Evolutionary conservation across 1,284 basidiomycete genomes (phyloP).

Genomic region (Porogramme epimiltina): DNA sequence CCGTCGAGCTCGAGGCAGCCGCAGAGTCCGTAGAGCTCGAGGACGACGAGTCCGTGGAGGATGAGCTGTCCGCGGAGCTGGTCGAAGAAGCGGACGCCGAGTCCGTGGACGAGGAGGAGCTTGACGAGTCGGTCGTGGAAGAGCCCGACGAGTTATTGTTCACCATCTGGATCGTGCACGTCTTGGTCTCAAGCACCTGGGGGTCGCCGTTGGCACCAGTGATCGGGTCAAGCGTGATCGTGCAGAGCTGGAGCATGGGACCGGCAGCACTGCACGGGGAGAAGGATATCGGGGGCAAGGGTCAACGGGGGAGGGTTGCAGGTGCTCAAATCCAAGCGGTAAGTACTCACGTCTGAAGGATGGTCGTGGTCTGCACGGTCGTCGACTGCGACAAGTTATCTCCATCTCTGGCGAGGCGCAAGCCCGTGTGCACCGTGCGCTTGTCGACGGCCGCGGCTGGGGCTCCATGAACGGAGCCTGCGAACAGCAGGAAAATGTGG

Average conservation of each 20-base stretch:
- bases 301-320: too few species aligned
- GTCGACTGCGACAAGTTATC: conserved; percentile 27
- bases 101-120: conserved; percentile 16
- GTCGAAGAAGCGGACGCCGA: conserved; percentile 4
- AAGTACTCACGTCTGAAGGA: conserved; percentile 39
- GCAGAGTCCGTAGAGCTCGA: background rate
- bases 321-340: background rate
- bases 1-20: background rate
- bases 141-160: conserved; percentile 18
- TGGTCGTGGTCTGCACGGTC: conserved; percentile 33
- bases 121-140: conserved; percentile 18
- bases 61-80: conserved; percentile 12
- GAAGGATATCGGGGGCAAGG: background rate
- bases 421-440: conserved; percentile 11
- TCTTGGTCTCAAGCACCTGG: conserved; percentile 55
- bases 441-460: conserved; percentile 25
- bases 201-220: conserved; percentile 48
- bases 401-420: conserved; percentile 24
- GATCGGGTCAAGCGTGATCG: conserved; percentile 58
- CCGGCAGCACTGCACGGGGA: conserved; percentile 39
- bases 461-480: conserved; percentile 24
- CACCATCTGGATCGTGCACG: conserved; percentile 47
- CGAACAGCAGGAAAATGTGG: conserved; percentile 35
- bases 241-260: conserved; percentile 62
- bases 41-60: conserved; percentile 1